Base-by-base conservation (phyloP, 495 filamentous ascomycete species). In the Recurvomyces mirabilis region DNA sequence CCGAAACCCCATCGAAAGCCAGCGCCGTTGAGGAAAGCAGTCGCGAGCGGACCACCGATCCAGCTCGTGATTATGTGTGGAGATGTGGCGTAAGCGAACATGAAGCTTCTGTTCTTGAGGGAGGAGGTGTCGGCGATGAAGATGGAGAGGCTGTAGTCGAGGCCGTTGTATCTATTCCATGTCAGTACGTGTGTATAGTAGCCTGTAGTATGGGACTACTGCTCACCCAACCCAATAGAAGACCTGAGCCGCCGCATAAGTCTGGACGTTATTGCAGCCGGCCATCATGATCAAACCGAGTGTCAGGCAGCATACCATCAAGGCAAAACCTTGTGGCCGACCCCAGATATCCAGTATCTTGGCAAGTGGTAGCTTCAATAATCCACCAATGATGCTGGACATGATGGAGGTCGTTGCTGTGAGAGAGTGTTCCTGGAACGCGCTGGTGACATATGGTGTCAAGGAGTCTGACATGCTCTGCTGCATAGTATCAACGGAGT, bases 11-110 rank as follows among this genome's bases (percentile, higher is more conserved):
- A 84, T 26, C 76, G 68, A 68, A 71, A 84, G 35, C 68, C 64
- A 13, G 64, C 57, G 1, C 66, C 54, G 19, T 64, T 38, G 30
- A 70, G 56, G 47, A 78, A 66, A 13, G 59, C 59, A 4, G 66
- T 44, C 3, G 72, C 60, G 4, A 70, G 61, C 20, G 65, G 66
- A 4, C 69, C 60, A 4, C 67, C 67, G 21, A 69, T 61, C 46
- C 73, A 69, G 37, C 74, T 74, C 19, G 78, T 81, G 47, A 70
- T 69, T 42, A 82, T 79, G 59, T 78, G 81, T 3, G 80, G 80
- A 0, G 79, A 79, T n/a, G 59, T 65, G 23, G 67, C 60, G 49
- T 77, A 81, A 9, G 73, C 80, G 47, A 77, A 72, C 40, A 77
- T 70, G 30, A 82, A 62, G 7, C 66, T 71, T 60, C 80, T 68